These are phyloP conservation scores for Glonium stellatum DNA, from an alignment of 495 filamentous ascomycete species.

Conservation along the genomic window DNA sequence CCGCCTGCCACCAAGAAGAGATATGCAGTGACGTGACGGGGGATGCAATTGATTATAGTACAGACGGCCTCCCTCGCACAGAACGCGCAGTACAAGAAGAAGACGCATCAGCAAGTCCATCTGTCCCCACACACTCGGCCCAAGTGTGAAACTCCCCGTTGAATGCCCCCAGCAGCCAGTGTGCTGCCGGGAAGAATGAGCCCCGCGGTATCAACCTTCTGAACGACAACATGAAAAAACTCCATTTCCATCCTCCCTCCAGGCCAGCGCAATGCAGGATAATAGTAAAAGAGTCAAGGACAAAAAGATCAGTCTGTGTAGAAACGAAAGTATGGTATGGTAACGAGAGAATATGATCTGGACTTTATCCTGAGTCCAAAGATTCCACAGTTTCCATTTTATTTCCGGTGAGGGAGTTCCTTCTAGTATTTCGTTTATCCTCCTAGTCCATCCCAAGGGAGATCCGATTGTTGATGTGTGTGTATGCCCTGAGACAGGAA, in stretches of 20 bases:
- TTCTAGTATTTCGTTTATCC: neutral
- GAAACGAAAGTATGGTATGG: neutral
- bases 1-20: too few species aligned
- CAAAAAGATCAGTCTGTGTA: neutral
- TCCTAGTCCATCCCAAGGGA: neutral
- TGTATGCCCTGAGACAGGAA: neutral
- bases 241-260: neutral
- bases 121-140: neutral
- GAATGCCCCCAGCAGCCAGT: neutral
- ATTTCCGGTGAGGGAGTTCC: neutral
- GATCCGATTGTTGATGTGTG: neutral
- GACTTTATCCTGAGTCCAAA: neutral
- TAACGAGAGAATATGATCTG: neutral
- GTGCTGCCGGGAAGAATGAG: neutral
- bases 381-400: neutral
- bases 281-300: neutral
- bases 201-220: neutral
- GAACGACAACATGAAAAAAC: neutral
- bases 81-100: neutral
- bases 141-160: neutral
- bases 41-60: neutral
- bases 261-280: neutral
- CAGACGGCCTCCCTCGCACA: neutral
- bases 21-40: neutral
- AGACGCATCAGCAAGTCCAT: neutral